Evolutionary conservation across 768 basidiomycete species (phyloP), one percentile per base, ranked within the genome.

Genomic region (Filobasidium floriforme): DNA sequence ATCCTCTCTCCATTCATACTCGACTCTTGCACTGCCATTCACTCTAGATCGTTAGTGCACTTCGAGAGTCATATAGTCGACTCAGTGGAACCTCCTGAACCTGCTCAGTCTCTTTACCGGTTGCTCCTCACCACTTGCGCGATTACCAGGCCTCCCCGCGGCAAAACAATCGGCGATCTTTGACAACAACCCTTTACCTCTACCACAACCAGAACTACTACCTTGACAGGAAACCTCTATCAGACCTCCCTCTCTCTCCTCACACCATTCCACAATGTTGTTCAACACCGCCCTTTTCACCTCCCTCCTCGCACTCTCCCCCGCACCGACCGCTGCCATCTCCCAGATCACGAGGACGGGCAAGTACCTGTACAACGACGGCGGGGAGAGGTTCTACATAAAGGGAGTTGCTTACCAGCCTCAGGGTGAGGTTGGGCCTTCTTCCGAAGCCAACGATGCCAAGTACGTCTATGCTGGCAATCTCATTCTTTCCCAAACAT

Each of bases 371-470:
- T 94, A 92, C 79, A 84, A 83, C 46, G 83, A 83, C 3, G 83
- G 85, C 60, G 89, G 90, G 2, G 86, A 75, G 44, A 80, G 92
- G 62, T 94, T 93, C 80, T 92, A 86, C 79, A 88, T 96, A 80
- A 90, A 89, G 78, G 90, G 89, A 62, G 80, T 91, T 63, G 88
- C 89, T 12, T 92, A 92, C 78, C 89, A 91, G 76, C 82, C 84
- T 67, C 89, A 91, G 80, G 90, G 92, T 85, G 67, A 63, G 70
- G 52, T 78, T 7, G 73, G 76, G 15, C 71, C 68, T 4, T n/a
- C 55, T 6, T 67, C 72, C 11, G 73, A 62, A 11, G 70, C 70
- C 19, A 78, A 77, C 60, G 60, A 59, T 4, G 77, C 72, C 14
- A 78, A 79, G 77, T 78, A 60, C 61, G 76, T 71, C 7, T n/a